Percentiles rank a stretch among this genome's conserved stretches.
These are phyloP conservation scores for Ophiocordyceps sinensis DNA, from an alignment of 2,329 filamentous ascomycete genomes.

Conservation along the genomic window DNA sequence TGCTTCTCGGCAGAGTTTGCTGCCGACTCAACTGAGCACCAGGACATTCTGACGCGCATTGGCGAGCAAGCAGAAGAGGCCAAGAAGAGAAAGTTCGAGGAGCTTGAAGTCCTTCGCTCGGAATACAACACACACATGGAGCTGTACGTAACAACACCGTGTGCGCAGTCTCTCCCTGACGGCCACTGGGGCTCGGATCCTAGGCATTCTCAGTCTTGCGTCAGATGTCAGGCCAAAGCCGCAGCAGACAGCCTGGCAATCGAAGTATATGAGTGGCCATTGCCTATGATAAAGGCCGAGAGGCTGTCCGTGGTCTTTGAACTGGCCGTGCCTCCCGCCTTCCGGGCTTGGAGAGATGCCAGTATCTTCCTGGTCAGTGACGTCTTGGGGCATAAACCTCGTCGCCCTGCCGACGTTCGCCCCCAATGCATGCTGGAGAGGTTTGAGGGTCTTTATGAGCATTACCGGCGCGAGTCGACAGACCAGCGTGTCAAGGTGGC, in stretches of 20 bases:
- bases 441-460: background rate
- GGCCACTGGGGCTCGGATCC: background rate
- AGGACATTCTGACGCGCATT: background rate
- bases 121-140: background rate
- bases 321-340: constrained; percentile 23
- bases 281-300: constrained; percentile 18
- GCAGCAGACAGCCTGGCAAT: background rate
- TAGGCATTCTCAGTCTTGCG: background rate
- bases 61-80: background rate
- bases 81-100: background rate
- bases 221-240: background rate
- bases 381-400: constrained; percentile 13
- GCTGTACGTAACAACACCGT: background rate
- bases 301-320: constrained; percentile 38
- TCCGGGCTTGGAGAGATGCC: constrained; percentile 31
- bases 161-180: background rate
- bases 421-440: background rate
- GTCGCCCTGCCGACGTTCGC: background rate
- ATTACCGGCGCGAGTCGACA: no score
- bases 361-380: constrained; percentile 24
- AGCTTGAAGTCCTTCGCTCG: background rate
- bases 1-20: constrained; percentile 11
- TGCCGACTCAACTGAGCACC: background rate
- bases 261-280: constrained; percentile 33
- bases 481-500: background rate